These are phyloP conservation scores for Coniella vitis DNA, from an alignment of 2,329 filamentous ascomycete species.

Conservation along the genomic window DNA sequence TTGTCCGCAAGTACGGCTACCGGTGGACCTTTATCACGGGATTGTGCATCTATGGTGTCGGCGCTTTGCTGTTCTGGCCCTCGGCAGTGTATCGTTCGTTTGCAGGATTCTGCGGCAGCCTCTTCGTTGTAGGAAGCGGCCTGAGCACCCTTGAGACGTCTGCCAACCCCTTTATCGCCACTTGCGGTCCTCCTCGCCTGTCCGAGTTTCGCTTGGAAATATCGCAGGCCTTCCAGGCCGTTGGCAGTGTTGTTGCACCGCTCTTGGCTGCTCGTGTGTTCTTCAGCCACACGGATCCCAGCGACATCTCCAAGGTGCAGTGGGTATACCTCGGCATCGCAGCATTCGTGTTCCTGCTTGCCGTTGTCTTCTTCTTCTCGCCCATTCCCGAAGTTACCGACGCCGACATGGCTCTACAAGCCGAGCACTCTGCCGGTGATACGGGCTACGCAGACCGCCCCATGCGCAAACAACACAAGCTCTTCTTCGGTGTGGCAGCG, in stretches of 20 bases:
- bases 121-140: constrained; percentile 67
- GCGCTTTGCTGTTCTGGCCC: constrained; percentile 44
- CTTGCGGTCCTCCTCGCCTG: constrained; percentile 55
- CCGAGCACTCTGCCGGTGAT: constrained; percentile 37
- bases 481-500: constrained; percentile 66
- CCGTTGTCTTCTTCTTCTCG: constrained; percentile 56
- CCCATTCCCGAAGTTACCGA: constrained; percentile 65
- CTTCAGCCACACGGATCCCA: constrained; percentile 52
- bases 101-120: constrained; percentile 61
- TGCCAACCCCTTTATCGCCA: constrained; percentile 61
- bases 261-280: constrained; percentile 65
- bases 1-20: constrained; percentile 55
- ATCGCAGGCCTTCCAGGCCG: constrained; percentile 67
- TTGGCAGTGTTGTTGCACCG: constrained; percentile 64
- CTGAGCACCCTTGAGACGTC: constrained; percentile 67
- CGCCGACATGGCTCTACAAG: constrained; percentile 56
- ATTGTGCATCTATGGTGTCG: constrained; percentile 55
- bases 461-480: constrained; percentile 60
- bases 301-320: constrained; percentile 58
- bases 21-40: constrained; percentile 58
- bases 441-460: constrained; percentile 51
- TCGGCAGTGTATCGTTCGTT: constrained; percentile 58
- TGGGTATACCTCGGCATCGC: constrained; percentile 69
- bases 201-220: constrained; percentile 67
- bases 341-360: constrained; percentile 59